Percentiles rank a stretch among this genome's conserved stretches.
These are phyloP conservation scores for Eucommia ulmoides DNA, from an alignment of 257 asterid genomes.

Conservation along the genomic window DNA sequence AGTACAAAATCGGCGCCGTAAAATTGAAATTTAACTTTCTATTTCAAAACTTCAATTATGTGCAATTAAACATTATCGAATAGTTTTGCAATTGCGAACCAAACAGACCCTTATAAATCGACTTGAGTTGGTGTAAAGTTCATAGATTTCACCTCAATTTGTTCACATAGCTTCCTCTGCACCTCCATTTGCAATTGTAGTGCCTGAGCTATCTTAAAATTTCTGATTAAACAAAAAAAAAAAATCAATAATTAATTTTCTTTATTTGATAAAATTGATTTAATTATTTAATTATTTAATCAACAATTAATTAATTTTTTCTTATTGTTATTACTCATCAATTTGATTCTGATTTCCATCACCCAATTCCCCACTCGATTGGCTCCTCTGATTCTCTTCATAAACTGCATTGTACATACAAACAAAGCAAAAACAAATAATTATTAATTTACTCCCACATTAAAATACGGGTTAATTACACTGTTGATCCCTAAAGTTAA, in stretches of 20 bases:
- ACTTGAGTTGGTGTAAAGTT: too few relatives aligned
- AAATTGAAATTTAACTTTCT: too few relatives aligned
- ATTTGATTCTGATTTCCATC: constrained; percentile 39
- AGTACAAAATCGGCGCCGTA: too few relatives aligned
- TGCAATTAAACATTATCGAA: too few relatives aligned
- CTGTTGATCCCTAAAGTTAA: too few relatives aligned
- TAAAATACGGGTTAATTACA: too few relatives aligned
- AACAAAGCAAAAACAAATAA: too few relatives aligned
- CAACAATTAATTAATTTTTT: not conserved
- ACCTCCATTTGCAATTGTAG: constrained; percentile 86
- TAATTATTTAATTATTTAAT: constrained; percentile 1
- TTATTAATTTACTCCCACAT: too few relatives aligned
- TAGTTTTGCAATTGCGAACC: too few relatives aligned
- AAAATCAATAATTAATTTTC: constrained; percentile 6
- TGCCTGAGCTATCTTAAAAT: constrained; percentile 45
- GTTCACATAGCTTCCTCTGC: constrained; percentile 79
- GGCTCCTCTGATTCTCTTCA: constrained; percentile 29
- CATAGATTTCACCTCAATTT: constrained; percentile 51
- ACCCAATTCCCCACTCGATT: constrained; percentile 17
- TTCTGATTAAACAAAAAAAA: constrained; percentile 26
- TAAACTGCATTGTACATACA: constrained; percentile 39
- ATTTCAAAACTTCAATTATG: too few relatives aligned
- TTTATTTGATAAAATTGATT: not conserved
- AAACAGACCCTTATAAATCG: too few relatives aligned
- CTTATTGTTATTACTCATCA: constrained; percentile 47